Evolutionary conservation across 192 early-diverging fungal species (phyloP).

Genomic region (Rhizoclosmatium globosum): DNA sequence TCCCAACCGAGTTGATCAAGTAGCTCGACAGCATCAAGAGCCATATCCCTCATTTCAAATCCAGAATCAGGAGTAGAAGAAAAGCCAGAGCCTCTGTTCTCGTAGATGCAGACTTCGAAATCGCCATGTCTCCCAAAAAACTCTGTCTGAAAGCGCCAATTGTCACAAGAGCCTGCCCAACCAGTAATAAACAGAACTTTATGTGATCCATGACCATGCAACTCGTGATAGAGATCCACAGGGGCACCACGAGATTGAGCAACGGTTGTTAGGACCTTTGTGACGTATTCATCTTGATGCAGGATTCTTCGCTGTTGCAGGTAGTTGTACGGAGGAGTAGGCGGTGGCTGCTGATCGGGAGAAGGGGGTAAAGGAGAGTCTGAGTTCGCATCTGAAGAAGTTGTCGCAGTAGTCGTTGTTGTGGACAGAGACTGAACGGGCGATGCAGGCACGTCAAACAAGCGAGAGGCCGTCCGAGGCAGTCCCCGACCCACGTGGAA

Average conservation of each 20-base stretch:
- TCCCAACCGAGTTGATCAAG: slow-evolving; percentile 78
- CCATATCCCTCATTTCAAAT: slow-evolving; percentile 76
- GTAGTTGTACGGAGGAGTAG: neutral
- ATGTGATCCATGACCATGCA: slow-evolving; percentile 73
- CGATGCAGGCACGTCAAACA: neutral
- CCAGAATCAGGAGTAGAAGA: slow-evolving; percentile 41
- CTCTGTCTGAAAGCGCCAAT: slow-evolving; percentile 62
- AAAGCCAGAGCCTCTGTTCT: slow-evolving; percentile 81
- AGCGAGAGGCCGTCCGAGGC: neutral
- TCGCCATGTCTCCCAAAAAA: slow-evolving; percentile 72
- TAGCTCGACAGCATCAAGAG: slow-evolving; percentile 69
- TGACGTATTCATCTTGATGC: neutral
- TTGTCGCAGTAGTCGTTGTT: neutral
- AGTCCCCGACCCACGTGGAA: neutral
- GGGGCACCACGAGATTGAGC: slow-evolving; percentile 39
- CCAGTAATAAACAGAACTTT: slow-evolving; percentile 75
- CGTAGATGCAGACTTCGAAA: slow-evolving; percentile 80
- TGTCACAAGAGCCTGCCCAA: slow-evolving; percentile 51
- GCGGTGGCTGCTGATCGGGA: neutral
- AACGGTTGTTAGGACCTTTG: slow-evolving; percentile 26
- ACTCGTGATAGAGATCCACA: slow-evolving; percentile 79
- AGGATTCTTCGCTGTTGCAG: neutral
- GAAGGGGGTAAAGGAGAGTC: neutral
- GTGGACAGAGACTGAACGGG: neutral
- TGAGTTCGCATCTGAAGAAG: neutral